phyloP scores from a whole-genome alignment of 495 filamentous ascomycete species.

The Xylaria palmicola region DNA sequence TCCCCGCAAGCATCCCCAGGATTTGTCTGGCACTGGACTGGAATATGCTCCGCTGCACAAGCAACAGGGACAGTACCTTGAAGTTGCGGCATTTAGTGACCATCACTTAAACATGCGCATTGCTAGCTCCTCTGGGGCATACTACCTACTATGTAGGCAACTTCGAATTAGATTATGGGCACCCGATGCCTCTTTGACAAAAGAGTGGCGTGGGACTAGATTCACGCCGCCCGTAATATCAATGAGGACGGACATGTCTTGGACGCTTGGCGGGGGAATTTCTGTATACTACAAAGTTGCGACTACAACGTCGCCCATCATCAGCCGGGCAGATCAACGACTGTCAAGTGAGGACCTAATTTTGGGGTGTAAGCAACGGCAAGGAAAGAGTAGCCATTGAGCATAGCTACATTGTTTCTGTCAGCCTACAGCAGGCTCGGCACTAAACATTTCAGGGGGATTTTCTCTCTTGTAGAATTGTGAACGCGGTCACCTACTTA shows the following conservation, averaged over 20 bases:
- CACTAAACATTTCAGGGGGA: no score
- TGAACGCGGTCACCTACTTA: no score
- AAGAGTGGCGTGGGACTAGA: background rate
- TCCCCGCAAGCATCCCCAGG: constrained; percentile 2
- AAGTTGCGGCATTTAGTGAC: background rate
- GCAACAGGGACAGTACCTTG: background rate
- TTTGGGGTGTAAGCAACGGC: no score
- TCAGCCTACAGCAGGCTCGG: no score
- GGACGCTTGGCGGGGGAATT: constrained; percentile 5
- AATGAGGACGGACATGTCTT: background rate
- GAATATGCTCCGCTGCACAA: no score
- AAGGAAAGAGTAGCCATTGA: no score
- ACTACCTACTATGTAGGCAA: background rate
- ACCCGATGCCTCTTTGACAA: background rate
- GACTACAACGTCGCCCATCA: no score
- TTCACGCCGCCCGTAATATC: background rate
- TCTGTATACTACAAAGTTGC: no score
- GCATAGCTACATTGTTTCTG: no score
- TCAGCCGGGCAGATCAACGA: no score
- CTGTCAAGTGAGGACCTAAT: no score
- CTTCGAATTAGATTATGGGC: background rate
- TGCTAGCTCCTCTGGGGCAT: background rate
- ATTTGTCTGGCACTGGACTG: background rate
- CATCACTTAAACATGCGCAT: background rate
- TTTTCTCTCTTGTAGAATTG: no score